Evolutionary conservation across 2,329 filamentous ascomycete species (phyloP).

Genomic region (Alternaria novae-zelandiae): DNA sequence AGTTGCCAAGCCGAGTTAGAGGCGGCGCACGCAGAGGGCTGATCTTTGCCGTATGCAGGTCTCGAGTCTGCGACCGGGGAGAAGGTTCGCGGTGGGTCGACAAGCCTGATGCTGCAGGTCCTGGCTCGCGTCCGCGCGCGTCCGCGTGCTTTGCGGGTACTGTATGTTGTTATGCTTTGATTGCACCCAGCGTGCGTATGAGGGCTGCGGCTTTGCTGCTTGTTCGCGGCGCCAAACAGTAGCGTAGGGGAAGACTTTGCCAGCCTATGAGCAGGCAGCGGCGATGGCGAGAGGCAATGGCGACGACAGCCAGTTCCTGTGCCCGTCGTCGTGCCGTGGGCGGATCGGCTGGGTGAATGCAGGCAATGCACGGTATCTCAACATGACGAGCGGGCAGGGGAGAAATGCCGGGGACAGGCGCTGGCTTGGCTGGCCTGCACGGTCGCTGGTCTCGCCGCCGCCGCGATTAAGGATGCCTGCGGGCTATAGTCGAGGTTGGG

Average conservation of each 20-base stretch:
- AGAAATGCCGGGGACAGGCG: slow-evolving; percentile 21
- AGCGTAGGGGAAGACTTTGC: background rate
- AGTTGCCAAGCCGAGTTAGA: slow-evolving; percentile 6
- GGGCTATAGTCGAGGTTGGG: slow-evolving; percentile 15
- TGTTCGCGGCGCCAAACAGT: background rate
- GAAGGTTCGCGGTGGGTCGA: slow-evolving; percentile 15
- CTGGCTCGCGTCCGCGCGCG: slow-evolving; percentile 22
- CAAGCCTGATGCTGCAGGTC: slow-evolving; percentile 30
- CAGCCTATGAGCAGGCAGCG: background rate
- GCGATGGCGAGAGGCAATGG: background rate
- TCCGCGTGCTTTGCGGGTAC: slow-evolving; percentile 31
- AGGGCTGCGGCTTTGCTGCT: background rate
- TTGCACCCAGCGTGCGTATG: slow-evolving; percentile 4
- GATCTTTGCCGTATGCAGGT: slow-evolving; percentile 25
- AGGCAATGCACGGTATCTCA: slow-evolving; percentile 7
- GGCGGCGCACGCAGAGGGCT: slow-evolving; percentile 6
- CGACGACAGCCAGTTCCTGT: background rate
- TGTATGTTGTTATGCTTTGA: slow-evolving; percentile 10
- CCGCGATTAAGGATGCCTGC: slow-evolving; percentile 28
- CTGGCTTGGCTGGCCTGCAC: slow-evolving; percentile 19
- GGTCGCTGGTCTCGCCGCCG: slow-evolving; percentile 24
- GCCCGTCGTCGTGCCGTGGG: background rate
- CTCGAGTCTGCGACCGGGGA: slow-evolving; percentile 18
- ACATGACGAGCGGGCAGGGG: slow-evolving; percentile 14
- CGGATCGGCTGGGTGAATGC: slow-evolving; percentile 17